These are phyloP conservation scores for Solanum sejunctum DNA, from an alignment of 257 asterid species.

Conservation along the genomic window DNA sequence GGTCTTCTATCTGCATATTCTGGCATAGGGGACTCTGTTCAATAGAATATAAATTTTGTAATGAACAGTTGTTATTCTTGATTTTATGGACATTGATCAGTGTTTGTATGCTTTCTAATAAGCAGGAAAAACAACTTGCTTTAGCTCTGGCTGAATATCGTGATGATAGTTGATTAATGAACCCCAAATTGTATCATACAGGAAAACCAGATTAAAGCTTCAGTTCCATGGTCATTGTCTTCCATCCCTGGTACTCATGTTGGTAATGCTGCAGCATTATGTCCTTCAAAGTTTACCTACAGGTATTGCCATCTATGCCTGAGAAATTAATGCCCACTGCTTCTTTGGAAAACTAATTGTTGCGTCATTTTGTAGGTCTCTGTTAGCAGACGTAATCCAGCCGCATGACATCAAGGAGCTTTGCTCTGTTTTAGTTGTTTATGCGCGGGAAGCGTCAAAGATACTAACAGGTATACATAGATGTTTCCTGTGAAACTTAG, in stretches of 20 bases:
- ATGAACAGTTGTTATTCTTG: neutral
- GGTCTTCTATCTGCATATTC: neutral
- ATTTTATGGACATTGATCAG: neutral
- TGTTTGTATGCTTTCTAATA: neutral
- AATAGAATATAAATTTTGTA: neutral
- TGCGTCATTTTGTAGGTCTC: constrained; percentile 13
- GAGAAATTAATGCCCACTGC: neutral
- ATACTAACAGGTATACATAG: constrained; percentile 13
- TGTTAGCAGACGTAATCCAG: constrained; percentile 17
- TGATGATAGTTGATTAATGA: neutral
- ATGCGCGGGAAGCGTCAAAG: constrained; percentile 13
- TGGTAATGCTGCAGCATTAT: constrained; percentile 7
- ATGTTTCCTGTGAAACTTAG: neutral
- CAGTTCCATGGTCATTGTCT: constrained; percentile 3
- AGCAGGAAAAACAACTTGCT: neutral
- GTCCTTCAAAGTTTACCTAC: constrained; percentile 15
- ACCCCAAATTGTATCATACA: neutral
- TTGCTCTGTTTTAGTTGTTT: constrained; percentile 12
- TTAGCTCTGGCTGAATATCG: neutral
- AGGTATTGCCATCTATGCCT: constrained; percentile 7
- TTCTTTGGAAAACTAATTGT: neutral
- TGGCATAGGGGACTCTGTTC: neutral
- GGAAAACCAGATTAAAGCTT: constrained; percentile 5
- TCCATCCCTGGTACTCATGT: neutral
- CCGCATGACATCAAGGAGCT: constrained; percentile 17